phyloP scores from a whole-genome alignment of 805 yeast genomes.

The Debaryomyces prosopidis region DNA sequence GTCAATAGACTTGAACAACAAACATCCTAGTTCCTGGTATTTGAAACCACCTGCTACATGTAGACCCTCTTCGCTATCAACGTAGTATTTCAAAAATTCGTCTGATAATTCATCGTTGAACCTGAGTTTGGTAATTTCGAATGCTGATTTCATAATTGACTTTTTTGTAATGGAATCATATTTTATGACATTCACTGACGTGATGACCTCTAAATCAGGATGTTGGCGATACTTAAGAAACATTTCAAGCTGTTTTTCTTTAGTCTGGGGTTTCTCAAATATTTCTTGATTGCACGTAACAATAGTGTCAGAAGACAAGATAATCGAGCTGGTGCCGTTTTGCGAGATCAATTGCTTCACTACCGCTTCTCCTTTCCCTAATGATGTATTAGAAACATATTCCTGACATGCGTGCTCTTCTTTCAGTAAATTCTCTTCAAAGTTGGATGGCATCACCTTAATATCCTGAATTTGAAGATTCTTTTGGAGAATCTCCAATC shows the following conservation, averaged over 20 bases:
- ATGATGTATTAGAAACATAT: slow-evolving; percentile 73
- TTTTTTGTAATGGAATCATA: slow-evolving; percentile 9
- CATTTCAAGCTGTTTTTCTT: slow-evolving; percentile 28
- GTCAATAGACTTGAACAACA: slow-evolving; percentile 57
- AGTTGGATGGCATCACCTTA: slow-evolving; percentile 59
- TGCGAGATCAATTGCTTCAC: slow-evolving; percentile 38
- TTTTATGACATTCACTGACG: slow-evolving; percentile 31
- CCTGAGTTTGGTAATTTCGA: slow-evolving; percentile 47
- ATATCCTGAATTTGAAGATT: slow-evolving; percentile 54
- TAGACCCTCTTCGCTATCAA: slow-evolving; percentile 68
- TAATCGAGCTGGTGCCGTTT: slow-evolving; percentile 16
- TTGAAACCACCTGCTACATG: slow-evolving; percentile 93
- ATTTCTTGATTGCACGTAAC: slow-evolving; percentile 57
- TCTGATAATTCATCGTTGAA: slow-evolving; percentile 46
- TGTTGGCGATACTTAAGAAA: slow-evolving; percentile 21
- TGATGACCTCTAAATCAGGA: slow-evolving; percentile 29
- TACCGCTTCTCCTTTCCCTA: slow-evolving; percentile 66
- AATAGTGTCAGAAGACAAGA: slow-evolving; percentile 81
- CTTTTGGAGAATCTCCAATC: slow-evolving; percentile 63
- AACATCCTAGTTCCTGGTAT: slow-evolving; percentile 72
- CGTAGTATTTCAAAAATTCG: slow-evolving; percentile 61
- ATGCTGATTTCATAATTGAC: slow-evolving; percentile 4
- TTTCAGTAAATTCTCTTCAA: slow-evolving; percentile 76
- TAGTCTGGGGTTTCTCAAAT: slow-evolving; percentile 71
- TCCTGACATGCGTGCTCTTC: slow-evolving; percentile 39